Percentiles rank a stretch among this genome's conserved stretches.
phyloP scores from a whole-genome alignment of 192 early-diverging fungal species.

The Kappamyces sp. region DNA sequence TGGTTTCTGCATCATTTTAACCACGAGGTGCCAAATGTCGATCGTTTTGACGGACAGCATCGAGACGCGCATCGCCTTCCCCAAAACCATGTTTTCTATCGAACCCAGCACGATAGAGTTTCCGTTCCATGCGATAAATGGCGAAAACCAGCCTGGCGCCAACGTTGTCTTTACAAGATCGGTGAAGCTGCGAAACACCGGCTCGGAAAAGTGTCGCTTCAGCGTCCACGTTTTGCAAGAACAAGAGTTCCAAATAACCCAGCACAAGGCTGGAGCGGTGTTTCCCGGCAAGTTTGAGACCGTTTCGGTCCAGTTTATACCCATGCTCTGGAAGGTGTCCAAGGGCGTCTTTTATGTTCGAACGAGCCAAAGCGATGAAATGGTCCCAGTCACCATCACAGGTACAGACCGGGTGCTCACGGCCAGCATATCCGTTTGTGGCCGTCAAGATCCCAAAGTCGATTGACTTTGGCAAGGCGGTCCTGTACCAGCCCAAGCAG shows the following conservation, averaged over 20 bases:
- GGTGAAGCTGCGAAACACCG: slow-evolving; percentile 6
- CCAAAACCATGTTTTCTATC: slow-evolving; percentile 13
- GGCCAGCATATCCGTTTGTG: slow-evolving; percentile 2
- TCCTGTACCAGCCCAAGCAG: slow-evolving; percentile 5
- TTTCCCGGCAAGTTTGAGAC: slow-evolving; percentile 15
- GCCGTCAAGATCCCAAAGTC: slow-evolving; percentile 11
- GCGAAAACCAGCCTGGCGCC: not conserved
- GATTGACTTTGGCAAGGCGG: slow-evolving; percentile 2
- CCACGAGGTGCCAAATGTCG: no score
- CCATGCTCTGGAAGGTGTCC: slow-evolving; percentile 5
- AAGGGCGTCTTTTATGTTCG: slow-evolving; percentile 12
- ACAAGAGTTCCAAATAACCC: slow-evolving; percentile 3
- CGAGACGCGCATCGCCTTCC: not conserved
- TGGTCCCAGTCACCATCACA: slow-evolving; percentile 5
- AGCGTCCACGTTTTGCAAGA: slow-evolving; percentile 6
- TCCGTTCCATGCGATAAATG: slow-evolving; percentile 4
- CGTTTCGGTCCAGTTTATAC: slow-evolving; percentile 5
- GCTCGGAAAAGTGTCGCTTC: slow-evolving; percentile 6
- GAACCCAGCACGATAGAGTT: slow-evolving; percentile 6
- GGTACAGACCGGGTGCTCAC: not conserved
- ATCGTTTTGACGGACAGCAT: no score
- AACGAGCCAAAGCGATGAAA: slow-evolving; percentile 1
- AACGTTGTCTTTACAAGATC: slow-evolving; percentile 8
- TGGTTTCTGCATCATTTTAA: no score
- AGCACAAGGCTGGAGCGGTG: slow-evolving; percentile 9